Percentiles rank a stretch among this genome's conserved stretches.
Conservation (phyloP, 257 asterid genomes). For the Solanum dulcamara region DNA sequence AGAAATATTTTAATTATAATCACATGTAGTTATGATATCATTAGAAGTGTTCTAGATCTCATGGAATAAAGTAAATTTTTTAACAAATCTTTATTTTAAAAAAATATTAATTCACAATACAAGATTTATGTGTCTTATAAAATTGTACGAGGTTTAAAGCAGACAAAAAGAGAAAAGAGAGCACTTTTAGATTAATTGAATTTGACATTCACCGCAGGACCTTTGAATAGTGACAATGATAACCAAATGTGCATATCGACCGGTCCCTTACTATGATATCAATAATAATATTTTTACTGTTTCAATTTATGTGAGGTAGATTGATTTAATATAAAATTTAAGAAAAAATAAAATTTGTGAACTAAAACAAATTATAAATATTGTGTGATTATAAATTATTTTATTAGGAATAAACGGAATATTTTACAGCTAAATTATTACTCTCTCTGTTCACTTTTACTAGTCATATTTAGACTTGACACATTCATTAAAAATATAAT, state of each 20-base stretch:
- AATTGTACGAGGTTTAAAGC: neutral
- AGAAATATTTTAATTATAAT: neutral
- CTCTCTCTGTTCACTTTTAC: too few species aligned
- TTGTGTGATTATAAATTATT: neutral
- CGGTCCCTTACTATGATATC: neutral
- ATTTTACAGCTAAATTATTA: neutral
- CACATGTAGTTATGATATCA: neutral
- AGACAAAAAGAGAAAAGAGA: neutral
- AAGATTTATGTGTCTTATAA: neutral
- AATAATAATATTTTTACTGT: neutral
- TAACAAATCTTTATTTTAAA: neutral
- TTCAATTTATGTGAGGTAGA: rapidly evolving
- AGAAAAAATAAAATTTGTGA: neutral
- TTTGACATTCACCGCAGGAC: neutral
- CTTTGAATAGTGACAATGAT: neutral
- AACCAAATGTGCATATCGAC: neutral
- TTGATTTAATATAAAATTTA: neutral
- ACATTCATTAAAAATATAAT: too few species aligned
- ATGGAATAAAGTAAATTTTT: neutral
- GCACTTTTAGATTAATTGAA: neutral
- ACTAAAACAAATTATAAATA: neutral
- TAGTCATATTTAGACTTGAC: too few species aligned
- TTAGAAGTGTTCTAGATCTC: neutral
- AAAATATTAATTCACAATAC: neutral
- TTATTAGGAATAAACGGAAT: neutral